These are phyloP conservation scores for Rosa chinensis DNA, from an alignment of 306 rosid species.

Conservation along the genomic window DNA sequence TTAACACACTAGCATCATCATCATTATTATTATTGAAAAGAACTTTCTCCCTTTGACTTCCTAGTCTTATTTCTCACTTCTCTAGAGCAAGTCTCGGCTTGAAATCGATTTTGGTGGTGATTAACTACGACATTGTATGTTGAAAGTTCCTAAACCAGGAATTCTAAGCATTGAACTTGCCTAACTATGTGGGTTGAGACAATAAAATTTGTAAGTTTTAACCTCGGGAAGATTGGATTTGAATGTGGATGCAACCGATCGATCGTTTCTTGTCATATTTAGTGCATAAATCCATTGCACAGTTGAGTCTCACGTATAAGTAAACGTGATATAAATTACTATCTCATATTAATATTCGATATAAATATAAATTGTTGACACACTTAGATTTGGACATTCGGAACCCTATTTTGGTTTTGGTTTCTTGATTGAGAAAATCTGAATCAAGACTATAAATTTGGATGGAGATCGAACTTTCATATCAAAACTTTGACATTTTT, in stretches of 20 bases:
- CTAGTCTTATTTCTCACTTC: neutral
- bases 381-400: neutral
- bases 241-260: neutral
- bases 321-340: too few relatives aligned
- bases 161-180: neutral
- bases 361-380: too few relatives aligned
- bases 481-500: slow-evolving; percentile 27
- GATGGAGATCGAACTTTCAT: slow-evolving; percentile 33
- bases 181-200: neutral
- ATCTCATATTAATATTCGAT: too few relatives aligned
- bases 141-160: slow-evolving; percentile 1
- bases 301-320: too few relatives aligned
- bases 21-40: slow-evolving; percentile 35
- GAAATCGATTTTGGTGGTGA: neutral
- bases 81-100: neutral
- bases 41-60: slow-evolving; percentile 10
- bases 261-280: too few relatives aligned
- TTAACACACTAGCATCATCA: slow-evolving; percentile 29
- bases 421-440: too few relatives aligned
- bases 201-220: neutral
- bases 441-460: slow-evolving; percentile 15
- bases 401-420: too few relatives aligned
- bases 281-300: too few relatives aligned
- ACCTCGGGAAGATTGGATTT: neutral
- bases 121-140: neutral